phyloP scores from a whole-genome alignment of 768 basidiomycete species.

The Leccinum variicolor region DNA sequence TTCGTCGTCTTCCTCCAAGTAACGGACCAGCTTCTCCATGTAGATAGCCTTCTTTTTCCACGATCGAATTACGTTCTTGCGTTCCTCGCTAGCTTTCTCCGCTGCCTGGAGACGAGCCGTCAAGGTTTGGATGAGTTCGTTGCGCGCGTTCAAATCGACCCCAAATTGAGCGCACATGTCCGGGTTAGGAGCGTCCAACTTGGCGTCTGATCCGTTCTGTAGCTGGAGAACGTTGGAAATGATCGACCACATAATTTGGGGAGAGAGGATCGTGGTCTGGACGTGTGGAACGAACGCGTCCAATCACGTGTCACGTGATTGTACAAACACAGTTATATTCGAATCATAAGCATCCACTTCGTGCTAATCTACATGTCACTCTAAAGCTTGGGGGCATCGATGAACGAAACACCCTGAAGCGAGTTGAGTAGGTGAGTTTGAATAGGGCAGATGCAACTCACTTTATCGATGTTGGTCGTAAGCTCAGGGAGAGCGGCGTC shows the following conservation, averaged over 20 bases:
- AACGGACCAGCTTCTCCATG: constrained; percentile 62
- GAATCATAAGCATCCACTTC: constrained; percentile 8
- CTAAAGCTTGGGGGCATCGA: constrained; percentile 29
- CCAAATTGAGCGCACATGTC: constrained; percentile 78
- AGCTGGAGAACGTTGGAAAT: constrained; percentile 53
- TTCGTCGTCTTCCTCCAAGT: constrained; percentile 86
- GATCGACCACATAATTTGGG: constrained; percentile 57
- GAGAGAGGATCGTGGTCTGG: neutral
- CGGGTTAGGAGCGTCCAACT: constrained; percentile 7
- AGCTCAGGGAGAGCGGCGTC: constrained; percentile 82
- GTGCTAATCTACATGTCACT: neutral
- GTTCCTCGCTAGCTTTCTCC: constrained; percentile 64
- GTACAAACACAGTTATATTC: neutral
- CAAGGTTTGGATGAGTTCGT: constrained; percentile 66
- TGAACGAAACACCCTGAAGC: constrained; percentile 25
- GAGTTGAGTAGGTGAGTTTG: neutral
- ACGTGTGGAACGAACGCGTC: neutral
- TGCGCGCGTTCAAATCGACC: constrained; percentile 67
- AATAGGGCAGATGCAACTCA: constrained; percentile 28
- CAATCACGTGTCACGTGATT: neutral
- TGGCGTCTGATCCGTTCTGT: constrained; percentile 26
- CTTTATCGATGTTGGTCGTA: constrained; percentile 65
- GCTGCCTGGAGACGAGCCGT: constrained; percentile 48
- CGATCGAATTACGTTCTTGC: constrained; percentile 47
- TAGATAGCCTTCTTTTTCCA: constrained; percentile 81